A percentile compares a stretch with the other conserved stretches of the same genome.
These are phyloP conservation scores for Tephrocybe rancida DNA, from an alignment of 768 basidiomycete genomes.

Conservation along the genomic window DNA sequence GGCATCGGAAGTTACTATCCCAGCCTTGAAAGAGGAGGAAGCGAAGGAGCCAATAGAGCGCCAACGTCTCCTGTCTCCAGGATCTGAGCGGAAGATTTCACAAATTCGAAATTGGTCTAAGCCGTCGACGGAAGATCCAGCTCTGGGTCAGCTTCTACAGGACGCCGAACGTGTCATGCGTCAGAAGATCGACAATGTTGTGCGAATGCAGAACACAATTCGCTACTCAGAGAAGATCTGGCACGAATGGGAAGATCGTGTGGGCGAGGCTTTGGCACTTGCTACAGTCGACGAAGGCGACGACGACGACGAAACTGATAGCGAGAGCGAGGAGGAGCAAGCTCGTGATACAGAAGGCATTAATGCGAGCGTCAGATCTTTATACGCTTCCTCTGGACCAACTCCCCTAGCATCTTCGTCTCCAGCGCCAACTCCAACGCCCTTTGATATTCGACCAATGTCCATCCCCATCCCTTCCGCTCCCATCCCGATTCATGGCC, in stretches of 20 bases:
- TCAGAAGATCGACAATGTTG: slow-evolving; percentile 93
- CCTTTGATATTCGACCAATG: slow-evolving; percentile 32
- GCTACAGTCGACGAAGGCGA: slow-evolving; percentile 56
- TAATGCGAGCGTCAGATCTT: slow-evolving; percentile 63
- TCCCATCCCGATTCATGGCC: slow-evolving; percentile 29
- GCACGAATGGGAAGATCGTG: slow-evolving; percentile 94
- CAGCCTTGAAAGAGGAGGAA: slow-evolving; percentile 90
- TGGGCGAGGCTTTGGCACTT: slow-evolving; percentile 69
- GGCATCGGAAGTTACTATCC: slow-evolving; percentile 81
- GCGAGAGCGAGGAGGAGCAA: slow-evolving; percentile 40
- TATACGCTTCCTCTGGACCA: slow-evolving; percentile 67
- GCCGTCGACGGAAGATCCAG: slow-evolving; percentile 84
- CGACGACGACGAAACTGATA: slow-evolving; percentile 30
- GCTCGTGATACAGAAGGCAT: slow-evolving; percentile 37
- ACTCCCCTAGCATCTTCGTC: slow-evolving; percentile 70
- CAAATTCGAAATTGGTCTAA: slow-evolving; percentile 86
- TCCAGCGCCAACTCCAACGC: slow-evolving; percentile 35
- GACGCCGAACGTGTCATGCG: slow-evolving; percentile 90
- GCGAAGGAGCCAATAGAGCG: slow-evolving; percentile 90
- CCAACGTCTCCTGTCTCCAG: slow-evolving; percentile 86
- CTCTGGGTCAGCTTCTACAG: slow-evolving; percentile 78
- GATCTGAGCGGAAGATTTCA: slow-evolving; percentile 85
- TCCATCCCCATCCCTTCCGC: slow-evolving; percentile 26
- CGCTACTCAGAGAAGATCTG: slow-evolving; percentile 96
- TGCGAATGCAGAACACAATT: slow-evolving; percentile 96